Evolutionary conservation across 345 rosid genomes (phyloP).

Genomic region (Balakata baccata): DNA sequence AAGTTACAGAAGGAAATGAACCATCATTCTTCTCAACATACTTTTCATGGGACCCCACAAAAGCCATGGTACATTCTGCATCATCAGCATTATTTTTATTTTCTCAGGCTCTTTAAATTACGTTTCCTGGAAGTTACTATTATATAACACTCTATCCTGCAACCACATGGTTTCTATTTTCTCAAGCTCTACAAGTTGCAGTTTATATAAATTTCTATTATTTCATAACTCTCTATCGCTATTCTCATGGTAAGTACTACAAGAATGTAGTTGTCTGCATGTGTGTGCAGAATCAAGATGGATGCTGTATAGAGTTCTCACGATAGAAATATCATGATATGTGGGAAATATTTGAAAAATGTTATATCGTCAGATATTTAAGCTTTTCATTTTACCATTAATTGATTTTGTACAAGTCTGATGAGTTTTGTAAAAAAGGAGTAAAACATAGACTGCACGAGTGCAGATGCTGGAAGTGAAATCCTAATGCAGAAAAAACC

Average conservation of each 20-base stretch:
- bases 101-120: no score
- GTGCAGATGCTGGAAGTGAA: neutral
- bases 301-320: neutral
- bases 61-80: slow-evolving; percentile 59
- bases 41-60: slow-evolving; percentile 86
- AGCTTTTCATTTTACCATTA: neutral
- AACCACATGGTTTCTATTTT: neutral
- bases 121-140: no score
- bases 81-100: neutral
- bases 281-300: slow-evolving; percentile 6
- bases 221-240: neutral
- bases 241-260: slow-evolving; percentile 2
- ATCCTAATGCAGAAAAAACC: neutral
- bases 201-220: neutral
- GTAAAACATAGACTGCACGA: neutral
- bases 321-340: neutral
- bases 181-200: neutral
- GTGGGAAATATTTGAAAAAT: neutral
- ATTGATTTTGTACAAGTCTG: neutral
- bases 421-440: neutral
- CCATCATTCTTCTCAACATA: slow-evolving; percentile 85
- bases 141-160: no score
- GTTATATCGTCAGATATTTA: neutral
- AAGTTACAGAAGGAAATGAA: slow-evolving; percentile 92
- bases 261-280: neutral